A percentile compares a stretch with the other conserved stretches of the same genome.
phyloP scores from a whole-genome alignment of 352 stramenopile genomes.

The Phytopythium litorale region DNA sequence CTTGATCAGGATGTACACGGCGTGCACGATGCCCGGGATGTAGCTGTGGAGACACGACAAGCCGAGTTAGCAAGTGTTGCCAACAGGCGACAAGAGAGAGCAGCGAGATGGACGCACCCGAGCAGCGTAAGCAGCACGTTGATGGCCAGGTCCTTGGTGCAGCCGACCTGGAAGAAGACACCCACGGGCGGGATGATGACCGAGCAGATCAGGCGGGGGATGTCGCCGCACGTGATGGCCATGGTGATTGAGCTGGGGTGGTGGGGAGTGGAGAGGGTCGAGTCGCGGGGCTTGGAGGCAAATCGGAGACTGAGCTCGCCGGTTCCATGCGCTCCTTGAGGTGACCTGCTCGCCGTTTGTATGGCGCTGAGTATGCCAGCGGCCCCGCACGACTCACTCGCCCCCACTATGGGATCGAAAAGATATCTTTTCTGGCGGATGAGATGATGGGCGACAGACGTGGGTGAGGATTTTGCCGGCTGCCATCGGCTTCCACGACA shows the following conservation, averaged over 20 bases:
- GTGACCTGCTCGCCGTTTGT: neutral
- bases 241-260: constrained; percentile 13
- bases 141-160: constrained; percentile 58
- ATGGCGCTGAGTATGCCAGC: neutral
- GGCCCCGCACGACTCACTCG: neutral
- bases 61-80: neutral
- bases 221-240: constrained; percentile 52
- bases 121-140: constrained; percentile 63
- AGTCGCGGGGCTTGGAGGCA: neutral
- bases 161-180: constrained; percentile 53
- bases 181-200: constrained; percentile 50
- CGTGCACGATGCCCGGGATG: constrained; percentile 65
- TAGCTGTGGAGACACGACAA: constrained; percentile 24
- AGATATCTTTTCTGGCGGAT: neutral
- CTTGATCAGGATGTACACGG: constrained; percentile 71
- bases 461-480: neutral
- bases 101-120: constrained; percentile 21
- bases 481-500: neutral
- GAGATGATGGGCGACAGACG: constrained; percentile 1
- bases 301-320: neutral
- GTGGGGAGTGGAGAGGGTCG: neutral
- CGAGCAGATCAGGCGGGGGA: constrained; percentile 44
- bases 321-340: no score
- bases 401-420: neutral
- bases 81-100: no score